Evolutionary conservation across 352 stramenopile species (phyloP), one percentile per base, ranked within the genome.

Genomic region (Globisporangium abappressorium): DNA sequence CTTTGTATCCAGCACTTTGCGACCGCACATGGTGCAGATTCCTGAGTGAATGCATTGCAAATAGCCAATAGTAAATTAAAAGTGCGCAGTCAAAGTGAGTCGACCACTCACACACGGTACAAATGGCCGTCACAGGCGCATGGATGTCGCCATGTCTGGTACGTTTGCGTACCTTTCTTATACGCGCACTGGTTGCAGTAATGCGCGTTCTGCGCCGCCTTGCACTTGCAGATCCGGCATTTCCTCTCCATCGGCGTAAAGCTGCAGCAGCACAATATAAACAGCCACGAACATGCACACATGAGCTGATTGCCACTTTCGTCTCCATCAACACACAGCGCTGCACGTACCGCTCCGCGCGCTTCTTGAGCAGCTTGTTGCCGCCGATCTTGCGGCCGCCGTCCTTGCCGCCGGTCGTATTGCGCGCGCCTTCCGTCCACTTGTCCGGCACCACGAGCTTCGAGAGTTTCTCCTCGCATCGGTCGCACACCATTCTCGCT

Each of bases 151-250:
- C 28, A 33, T 33, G 28, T 33, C 28, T 33, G 28, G 28, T 33
- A 33, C 28, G 28, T 33, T 24, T 30, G 6, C 51, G 30, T 55
- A 89, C 84, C 84, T 81, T 93, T 90, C 74, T 91, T 89, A 75
- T 91, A 90, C 12, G 82, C 81, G 71, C 84, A 92, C 61, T 89
- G 76, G 66, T 87, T 87, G 70, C 84, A 93, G 57, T 93, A 93
- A 67, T 93, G 71, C 11, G 72, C 76, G 14, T 83, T 77, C 34
- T 89, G 78, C 0, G 78, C 70, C 11, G 84, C 80, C 24, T 76
- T 80, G 36, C 70, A 73, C 64, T 90, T 91, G 78, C 84, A 93
- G 62, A 93, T 82, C 38, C 81, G 74, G 69, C 84, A 93, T 38
- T 72, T 74, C 22, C 79, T 68, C n/a, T 73, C 76, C 57, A 91